A percentile compares a stretch with the other conserved stretches of the same genome.
phyloP scores from a whole-genome alignment of 1,284 basidiomycete species.

The Leucoagaricus sp. region DNA sequence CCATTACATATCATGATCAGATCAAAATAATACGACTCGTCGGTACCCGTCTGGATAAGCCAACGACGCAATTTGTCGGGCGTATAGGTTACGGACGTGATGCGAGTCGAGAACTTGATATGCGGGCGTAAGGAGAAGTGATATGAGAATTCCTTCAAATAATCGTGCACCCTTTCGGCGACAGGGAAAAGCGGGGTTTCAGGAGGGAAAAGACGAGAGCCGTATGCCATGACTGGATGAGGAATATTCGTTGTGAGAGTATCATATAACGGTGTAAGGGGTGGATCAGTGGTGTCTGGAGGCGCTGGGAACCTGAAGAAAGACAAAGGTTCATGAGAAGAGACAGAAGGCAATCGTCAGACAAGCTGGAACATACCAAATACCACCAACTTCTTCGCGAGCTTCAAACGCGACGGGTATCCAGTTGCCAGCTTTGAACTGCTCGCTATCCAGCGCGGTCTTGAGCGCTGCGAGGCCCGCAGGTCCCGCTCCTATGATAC shows the following conservation, averaged over 20 bases:
- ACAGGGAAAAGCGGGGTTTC: slow-evolving; percentile 67
- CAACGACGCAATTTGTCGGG: slow-evolving; percentile 37
- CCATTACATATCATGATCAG: slow-evolving; percentile 72
- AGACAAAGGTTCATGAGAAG: neutral
- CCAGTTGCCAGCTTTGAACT: slow-evolving; percentile 62
- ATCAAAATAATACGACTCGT: slow-evolving; percentile 49
- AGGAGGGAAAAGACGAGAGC: slow-evolving; percentile 63
- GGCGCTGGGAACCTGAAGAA: slow-evolving; percentile 54
- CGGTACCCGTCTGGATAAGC: slow-evolving; percentile 8
- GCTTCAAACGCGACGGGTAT: slow-evolving; percentile 58
- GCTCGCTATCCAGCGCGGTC: slow-evolving; percentile 54
- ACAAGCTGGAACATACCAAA: slow-evolving; percentile 52
- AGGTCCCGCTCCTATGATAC: slow-evolving; percentile 70
- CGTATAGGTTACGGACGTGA: slow-evolving; percentile 46
- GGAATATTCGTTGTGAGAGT: slow-evolving; percentile 76
- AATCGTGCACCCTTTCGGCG: slow-evolving; percentile 56
- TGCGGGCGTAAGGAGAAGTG: slow-evolving; percentile 56
- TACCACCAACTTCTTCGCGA: slow-evolving; percentile 64
- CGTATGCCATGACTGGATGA: slow-evolving; percentile 72
- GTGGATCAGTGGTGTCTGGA: slow-evolving; percentile 43
- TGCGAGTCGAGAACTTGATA: slow-evolving; percentile 55
- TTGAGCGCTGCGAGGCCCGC: slow-evolving; percentile 69
- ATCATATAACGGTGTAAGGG: slow-evolving; percentile 72
- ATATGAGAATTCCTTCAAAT: slow-evolving; percentile 60
- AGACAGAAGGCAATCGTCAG: slow-evolving; percentile 1